Percentiles rank a stretch among this genome's conserved stretches.
Evolutionary conservation across 23 red algal species (phyloP).

Genomic region (Gracilariopsis chorda): DNA sequence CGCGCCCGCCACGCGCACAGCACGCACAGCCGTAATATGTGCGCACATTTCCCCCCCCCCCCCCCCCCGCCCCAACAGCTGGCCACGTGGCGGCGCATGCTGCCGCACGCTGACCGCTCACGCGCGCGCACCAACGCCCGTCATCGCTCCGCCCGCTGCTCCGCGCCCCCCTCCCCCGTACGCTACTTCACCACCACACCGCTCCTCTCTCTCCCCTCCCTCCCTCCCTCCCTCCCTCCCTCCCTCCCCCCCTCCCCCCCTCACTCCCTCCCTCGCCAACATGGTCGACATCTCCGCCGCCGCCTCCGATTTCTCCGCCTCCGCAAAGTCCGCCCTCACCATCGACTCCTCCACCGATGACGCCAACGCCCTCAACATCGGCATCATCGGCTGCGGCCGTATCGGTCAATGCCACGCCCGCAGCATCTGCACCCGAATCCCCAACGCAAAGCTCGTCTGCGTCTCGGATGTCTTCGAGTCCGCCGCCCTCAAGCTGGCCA

Average conservation of each 20-base stretch:
- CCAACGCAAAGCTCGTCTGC: slow-evolving; percentile 66
- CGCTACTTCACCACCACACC: background rate
- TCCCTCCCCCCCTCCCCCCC: background rate
- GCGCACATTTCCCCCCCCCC: background rate
- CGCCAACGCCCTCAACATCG: slow-evolving; percentile 63
- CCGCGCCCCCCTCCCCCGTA: background rate
- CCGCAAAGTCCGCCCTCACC: slow-evolving; percentile 44
- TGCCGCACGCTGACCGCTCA: background rate
- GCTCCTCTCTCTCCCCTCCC: background rate
- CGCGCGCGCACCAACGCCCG: background rate
- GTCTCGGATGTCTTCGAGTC: slow-evolving; percentile 86
- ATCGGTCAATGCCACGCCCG: slow-evolving; percentile 84
- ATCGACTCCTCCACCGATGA: slow-evolving; percentile 42
- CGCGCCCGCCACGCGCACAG: background rate
- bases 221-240: background rate
- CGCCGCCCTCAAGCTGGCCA: slow-evolving; percentile 65
- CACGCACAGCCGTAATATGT: background rate
- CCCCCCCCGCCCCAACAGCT: background rate
- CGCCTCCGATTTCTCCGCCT: slow-evolving; percentile 10
- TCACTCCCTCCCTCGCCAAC: background rate
- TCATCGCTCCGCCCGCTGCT: background rate
- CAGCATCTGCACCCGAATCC: slow-evolving; percentile 73
- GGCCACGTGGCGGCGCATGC: background rate
- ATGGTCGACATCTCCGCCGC: slow-evolving; percentile 7
- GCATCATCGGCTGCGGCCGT: slow-evolving; percentile 94